Evolutionary conservation across 1,139 yeast species (phyloP), one percentile per base, ranked within the genome.

Genomic region (Candida pseudoviswanathii): DNA sequence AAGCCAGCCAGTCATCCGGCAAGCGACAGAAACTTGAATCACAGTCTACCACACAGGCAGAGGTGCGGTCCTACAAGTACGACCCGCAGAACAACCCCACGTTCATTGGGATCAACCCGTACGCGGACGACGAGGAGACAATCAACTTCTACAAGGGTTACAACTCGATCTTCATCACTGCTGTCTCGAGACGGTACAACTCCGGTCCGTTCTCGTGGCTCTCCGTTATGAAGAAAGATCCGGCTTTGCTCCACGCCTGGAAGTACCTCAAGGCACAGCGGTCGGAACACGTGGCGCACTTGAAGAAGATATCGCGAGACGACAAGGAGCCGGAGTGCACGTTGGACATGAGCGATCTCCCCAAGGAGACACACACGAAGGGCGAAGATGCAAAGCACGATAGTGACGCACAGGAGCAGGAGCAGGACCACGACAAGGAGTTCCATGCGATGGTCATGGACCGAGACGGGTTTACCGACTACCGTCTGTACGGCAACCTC

Each of bases 171-270:
- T 60, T 63, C 45, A 48, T 58, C 24, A 64, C 62, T 45, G 66
- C 60, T 9, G 42, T 55, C 2, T 52, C 63, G 1, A 56, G 75
- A 40, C 55, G 71, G 43, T 63, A 66, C 43, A 64, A 66, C 45
- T 68, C 64, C 56, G 80, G 78, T 1, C 70, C 78, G 0, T 67
- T 74, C 46, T 62, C 80, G 0, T 71, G 80, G 71, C 54, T 74
- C 4, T 63, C 80, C 0, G 54, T 77, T 10, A 57, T 73, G 55
- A 61, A 64, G 49, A 65, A 66, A 46, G 81, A 77, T 53, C 54
- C 58, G 3, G 69, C 65, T 4, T 56, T 71, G 51, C 53, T 48
- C 41, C 55, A 54, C 48, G 46, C 58, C 3, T 63, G 62, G 62
- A 41, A 44, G 21, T 55, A 48, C 44, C 43, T 49, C 11, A 46